A percentile compares a stretch with the other conserved stretches of the same genome.
These are phyloP conservation scores for Ceratobasidium sp. DNA, from an alignment of 1,284 basidiomycete species.

Conservation along the genomic window DNA sequence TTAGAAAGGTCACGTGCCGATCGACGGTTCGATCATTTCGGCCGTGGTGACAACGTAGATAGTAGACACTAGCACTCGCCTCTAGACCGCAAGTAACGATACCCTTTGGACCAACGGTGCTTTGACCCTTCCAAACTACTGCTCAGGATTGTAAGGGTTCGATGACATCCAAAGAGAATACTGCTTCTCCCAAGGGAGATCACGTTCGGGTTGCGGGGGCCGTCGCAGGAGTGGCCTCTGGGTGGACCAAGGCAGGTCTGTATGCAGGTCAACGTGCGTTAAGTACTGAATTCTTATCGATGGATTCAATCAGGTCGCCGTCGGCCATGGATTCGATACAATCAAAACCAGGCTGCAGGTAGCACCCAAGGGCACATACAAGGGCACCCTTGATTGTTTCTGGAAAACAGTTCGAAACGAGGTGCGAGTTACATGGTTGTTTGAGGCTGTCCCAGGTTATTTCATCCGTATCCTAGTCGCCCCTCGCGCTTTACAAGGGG, in stretches of 20 bases:
- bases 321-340: slow-evolving; percentile 75
- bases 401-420: slow-evolving; percentile 67
- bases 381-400: slow-evolving; percentile 69
- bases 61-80: no score
- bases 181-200: slow-evolving; percentile 47
- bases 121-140: no score
- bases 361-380: slow-evolving; percentile 70
- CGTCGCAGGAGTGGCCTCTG: slow-evolving; percentile 67
- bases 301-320: slow-evolving; percentile 58
- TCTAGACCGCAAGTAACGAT: no score
- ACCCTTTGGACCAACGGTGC: no score
- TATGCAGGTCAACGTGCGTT: slow-evolving; percentile 26
- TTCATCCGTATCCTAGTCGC: slow-evolving; percentile 51
- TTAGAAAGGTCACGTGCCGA: slow-evolving; percentile 25
- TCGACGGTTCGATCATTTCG: slow-evolving; percentile 3
- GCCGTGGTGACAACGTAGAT: slow-evolving; percentile 16
- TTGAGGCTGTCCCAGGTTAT: slow-evolving; percentile 1
- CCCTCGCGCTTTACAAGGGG: slow-evolving; percentile 69
- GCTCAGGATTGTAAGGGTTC: neutral
- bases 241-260: slow-evolving; percentile 63
- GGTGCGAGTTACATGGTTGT: slow-evolving; percentile 50
- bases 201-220: slow-evolving; percentile 63
- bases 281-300: slow-evolving; percentile 33
- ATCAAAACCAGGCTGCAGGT: slow-evolving; percentile 79
- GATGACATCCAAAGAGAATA: slow-evolving; percentile 11